These are phyloP conservation scores for Kodamaea fungicola DNA, from an alignment of 1,139 yeast species.

Conservation along the genomic window DNA sequence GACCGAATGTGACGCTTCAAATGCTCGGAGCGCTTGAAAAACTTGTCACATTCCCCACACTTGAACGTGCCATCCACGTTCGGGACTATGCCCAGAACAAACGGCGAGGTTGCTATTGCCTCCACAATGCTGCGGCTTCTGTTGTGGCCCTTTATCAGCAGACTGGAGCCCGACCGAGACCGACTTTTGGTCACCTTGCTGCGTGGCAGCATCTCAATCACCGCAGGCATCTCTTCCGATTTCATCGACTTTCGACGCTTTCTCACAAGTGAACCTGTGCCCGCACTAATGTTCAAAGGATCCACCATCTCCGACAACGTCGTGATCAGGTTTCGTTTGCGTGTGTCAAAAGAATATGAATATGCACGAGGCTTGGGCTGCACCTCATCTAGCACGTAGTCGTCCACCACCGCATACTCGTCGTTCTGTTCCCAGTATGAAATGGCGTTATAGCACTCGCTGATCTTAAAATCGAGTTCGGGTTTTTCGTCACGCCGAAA, in stretches of 20 bases:
- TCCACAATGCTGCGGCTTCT: background rate
- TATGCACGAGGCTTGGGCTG: slow-evolving; percentile 8
- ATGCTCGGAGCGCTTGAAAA: slow-evolving; percentile 48
- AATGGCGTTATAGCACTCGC: slow-evolving; percentile 41
- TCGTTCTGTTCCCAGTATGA: slow-evolving; percentile 25
- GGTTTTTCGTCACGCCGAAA: slow-evolving; percentile 7
- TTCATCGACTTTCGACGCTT: slow-evolving; percentile 11
- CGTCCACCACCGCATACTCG: slow-evolving; percentile 5
- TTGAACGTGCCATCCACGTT: slow-evolving; percentile 30
- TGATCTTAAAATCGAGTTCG: slow-evolving; percentile 33
- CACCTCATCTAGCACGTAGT: background rate
- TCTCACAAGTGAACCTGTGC: slow-evolving; percentile 2
- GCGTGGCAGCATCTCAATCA: slow-evolving; percentile 1
- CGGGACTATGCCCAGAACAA: slow-evolving; percentile 7
- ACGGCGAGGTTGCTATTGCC: background rate
- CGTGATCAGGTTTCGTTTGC: slow-evolving; percentile 6
- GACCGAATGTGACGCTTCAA: slow-evolving; percentile 47
- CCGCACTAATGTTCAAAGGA: slow-evolving; percentile 1
- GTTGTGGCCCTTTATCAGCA: slow-evolving; percentile 2
- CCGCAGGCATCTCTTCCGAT: slow-evolving; percentile 3
- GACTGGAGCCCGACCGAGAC: slow-evolving; percentile 7
- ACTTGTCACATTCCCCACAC: slow-evolving; percentile 45
- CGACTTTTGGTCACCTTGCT: slow-evolving; percentile 6
- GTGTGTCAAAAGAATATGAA: slow-evolving; percentile 12
- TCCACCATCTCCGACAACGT: slow-evolving; percentile 2